Evolutionary conservation across 139 green algal species (phyloP), one percentile per base, ranked within the genome.

Genomic region (Mychonastes homosphaera): DNA sequence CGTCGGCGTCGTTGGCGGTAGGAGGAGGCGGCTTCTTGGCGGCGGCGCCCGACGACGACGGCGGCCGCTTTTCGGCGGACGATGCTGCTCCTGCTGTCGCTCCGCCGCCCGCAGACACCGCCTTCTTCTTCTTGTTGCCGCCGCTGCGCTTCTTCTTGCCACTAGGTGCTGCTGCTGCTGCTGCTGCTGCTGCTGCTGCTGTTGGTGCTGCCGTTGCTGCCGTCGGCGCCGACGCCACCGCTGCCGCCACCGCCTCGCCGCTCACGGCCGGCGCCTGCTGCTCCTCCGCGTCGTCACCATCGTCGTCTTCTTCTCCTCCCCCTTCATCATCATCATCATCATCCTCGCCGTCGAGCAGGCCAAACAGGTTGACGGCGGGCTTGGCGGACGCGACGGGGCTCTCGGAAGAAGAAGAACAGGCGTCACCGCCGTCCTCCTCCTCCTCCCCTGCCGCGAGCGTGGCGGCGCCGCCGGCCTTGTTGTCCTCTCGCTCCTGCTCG

Each of bases 351-450:
- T 16, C 72, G 4, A 89, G 51, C 32, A 89, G 66, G n/a, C 76
- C 63, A 41, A 89, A 86, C 0, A 78, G 82, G 56, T 89, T 87
- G 65, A 88, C 88, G 0, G 70, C 63, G 0, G 62, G 50, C 39
- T 55, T 52, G 12, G 15, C 28, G 10, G 35, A 10, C 0, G 6
- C 30, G 7, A 6, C 7, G 0, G 10, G 47, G 9, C 50, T 24
- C 19, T 66, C 56, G n/a, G n/a, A n/a, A n/a, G n/a, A n/a, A n/a
- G n/a, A n/a, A n/a, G n/a, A n/a, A n/a, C n/a, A n/a, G n/a, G n/a
- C n/a, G 2, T 72, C 44, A 6, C 55, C 54, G 12, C 38, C 32
- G 2, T 51, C 36, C 16, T 48, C 50, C 23, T 69, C 57, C 18
- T 63, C 46, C 9, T 64, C 58, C 18, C 51, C 45, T 8, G 34